phyloP scores from a whole-genome alignment of 495 filamentous ascomycete genomes.

The Penicillium bialowiezense region DNA sequence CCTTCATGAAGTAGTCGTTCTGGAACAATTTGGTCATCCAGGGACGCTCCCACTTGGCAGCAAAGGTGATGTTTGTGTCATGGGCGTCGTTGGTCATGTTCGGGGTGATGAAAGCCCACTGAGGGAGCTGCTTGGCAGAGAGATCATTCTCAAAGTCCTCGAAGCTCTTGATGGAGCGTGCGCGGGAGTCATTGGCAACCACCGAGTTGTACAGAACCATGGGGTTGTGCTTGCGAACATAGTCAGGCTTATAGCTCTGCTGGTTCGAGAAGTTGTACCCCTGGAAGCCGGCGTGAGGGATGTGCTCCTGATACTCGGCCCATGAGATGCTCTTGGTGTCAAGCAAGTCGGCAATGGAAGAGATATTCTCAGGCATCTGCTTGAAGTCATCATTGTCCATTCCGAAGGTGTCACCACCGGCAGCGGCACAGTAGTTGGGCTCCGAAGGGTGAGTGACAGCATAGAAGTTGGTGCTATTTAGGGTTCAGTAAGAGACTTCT shows the following conservation, averaged over 20 bases:
- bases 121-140: conserved; percentile 54
- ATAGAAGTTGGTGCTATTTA: conserved; percentile 52
- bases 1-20: conserved; percentile 61
- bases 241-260: conserved; percentile 51
- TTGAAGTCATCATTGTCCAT: conserved; percentile 65
- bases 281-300: conserved; percentile 65
- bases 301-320: conserved; percentile 67
- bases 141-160: conserved; percentile 60
- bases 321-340: conserved; percentile 65
- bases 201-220: conserved; percentile 58
- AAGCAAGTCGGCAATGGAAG: conserved; percentile 65
- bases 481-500: background rate
- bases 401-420: conserved; percentile 65
- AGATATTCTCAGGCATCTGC: conserved; percentile 55
- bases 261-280: conserved; percentile 55
- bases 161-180: conserved; percentile 64
- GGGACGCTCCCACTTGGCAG: conserved; percentile 53
- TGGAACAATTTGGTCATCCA: conserved; percentile 61
- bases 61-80: conserved; percentile 62
- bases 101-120: conserved; percentile 65
- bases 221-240: conserved; percentile 76
- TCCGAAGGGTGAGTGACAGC: conserved; percentile 65
- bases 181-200: conserved; percentile 47
- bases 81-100: conserved; percentile 53
- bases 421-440: conserved; percentile 66